These are phyloP conservation scores for Pseudopithomyces maydicus DNA, from an alignment of 2,329 filamentous ascomycete genomes.

Conservation along the genomic window DNA sequence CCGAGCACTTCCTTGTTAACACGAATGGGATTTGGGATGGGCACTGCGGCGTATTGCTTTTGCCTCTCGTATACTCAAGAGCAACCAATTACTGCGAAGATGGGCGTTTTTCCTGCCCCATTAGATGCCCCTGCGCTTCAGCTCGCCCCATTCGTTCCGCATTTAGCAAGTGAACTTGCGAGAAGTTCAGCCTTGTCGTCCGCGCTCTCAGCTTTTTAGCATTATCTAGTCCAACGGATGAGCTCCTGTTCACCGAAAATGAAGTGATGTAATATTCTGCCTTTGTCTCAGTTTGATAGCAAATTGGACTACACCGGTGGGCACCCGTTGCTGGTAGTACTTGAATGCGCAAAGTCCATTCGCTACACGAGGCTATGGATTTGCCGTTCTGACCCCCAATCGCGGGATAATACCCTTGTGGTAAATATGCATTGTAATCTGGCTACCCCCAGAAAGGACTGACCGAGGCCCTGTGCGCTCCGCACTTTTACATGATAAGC, in stretches of 20 bases:
- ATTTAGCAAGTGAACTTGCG: not conserved
- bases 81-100: not conserved
- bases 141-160: not conserved
- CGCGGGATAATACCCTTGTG: too few relatives aligned
- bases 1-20: not conserved
- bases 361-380: not conserved
- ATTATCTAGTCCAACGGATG: not conserved
- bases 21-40: not conserved
- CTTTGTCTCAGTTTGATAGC: too few relatives aligned
- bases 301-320: too few relatives aligned
- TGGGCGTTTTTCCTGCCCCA: not conserved
- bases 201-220: not conserved
- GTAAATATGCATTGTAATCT: not conserved
- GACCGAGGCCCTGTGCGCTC: not conserved
- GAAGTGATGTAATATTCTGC: not conserved
- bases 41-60: not conserved
- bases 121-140: not conserved
- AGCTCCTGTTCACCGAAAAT: not conserved
- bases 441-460: too few relatives aligned
- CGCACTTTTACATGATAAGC: not conserved
- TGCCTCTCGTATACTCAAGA: not conserved
- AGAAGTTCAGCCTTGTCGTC: not conserved
- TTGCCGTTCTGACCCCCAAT: not conserved
- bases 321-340: too few relatives aligned
- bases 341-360: not conserved